Conservation (phyloP, 1,284 basidiomycete species). For the Microbotryum lychnidis-dioicae region DNA sequence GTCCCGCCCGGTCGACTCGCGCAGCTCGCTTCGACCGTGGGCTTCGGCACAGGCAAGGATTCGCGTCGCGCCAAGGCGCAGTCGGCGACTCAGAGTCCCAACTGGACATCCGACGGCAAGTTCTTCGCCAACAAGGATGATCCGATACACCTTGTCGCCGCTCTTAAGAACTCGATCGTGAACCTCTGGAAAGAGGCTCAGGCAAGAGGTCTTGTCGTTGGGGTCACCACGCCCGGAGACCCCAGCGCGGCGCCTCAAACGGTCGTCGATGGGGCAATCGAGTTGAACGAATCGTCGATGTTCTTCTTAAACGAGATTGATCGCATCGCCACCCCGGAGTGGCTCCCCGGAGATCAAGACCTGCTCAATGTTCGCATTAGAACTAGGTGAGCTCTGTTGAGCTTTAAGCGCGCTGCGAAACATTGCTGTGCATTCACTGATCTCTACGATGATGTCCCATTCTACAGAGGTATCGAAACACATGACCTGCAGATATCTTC, state of each 20-base stretch:
- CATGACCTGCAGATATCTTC: slow-evolving; percentile 6
- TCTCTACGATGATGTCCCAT: too few relatives aligned
- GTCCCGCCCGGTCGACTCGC: too few relatives aligned
- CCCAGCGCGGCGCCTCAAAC: too few relatives aligned
- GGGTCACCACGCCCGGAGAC: too few relatives aligned
- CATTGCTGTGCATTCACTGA: too few relatives aligned
- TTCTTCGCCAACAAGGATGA: slow-evolving; percentile 7
- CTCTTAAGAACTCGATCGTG: slow-evolving; percentile 1
- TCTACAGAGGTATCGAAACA: slow-evolving; percentile 2
- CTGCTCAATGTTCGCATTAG: slow-evolving; percentile 3
- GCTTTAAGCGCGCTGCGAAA: background rate
- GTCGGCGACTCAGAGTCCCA: background rate
- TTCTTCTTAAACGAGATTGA: slow-evolving; percentile 2
- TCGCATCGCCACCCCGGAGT: slow-evolving; percentile 1
- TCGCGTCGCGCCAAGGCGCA: slow-evolving; percentile 5
- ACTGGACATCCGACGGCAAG: slow-evolving; percentile 2
- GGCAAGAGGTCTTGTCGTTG: background rate
- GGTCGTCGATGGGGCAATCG: background rate
- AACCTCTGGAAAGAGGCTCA: slow-evolving; percentile 6
- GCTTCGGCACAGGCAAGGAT: slow-evolving; percentile 5
- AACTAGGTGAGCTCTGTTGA: background rate
- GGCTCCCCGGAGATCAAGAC: slow-evolving; percentile 9
- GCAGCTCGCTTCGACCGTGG: background rate
- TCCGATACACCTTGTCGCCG: slow-evolving; percentile 10
- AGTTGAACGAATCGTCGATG: slow-evolving; percentile 1